Evolutionary conservation across 2,329 filamentous ascomycete genomes (phyloP).

Genomic region (Epicoccum sorghinum): DNA sequence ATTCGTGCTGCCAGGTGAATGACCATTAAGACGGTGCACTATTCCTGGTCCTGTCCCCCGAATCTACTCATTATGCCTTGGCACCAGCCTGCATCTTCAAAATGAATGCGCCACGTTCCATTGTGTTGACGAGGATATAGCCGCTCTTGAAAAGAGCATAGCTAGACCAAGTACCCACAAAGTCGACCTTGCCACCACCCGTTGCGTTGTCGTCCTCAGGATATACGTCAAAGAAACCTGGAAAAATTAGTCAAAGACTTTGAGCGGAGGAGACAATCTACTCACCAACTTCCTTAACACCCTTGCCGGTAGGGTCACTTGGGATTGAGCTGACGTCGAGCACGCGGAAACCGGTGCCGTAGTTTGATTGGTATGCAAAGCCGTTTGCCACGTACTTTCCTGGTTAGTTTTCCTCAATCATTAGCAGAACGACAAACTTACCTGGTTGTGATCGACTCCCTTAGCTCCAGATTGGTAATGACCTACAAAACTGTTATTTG

Average conservation of each 20-base stretch:
- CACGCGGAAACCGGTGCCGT: slow-evolving; percentile 51
- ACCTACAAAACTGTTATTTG: neutral
- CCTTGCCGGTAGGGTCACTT: slow-evolving; percentile 47
- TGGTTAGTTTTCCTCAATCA: too few relatives aligned
- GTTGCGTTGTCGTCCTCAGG: slow-evolving; percentile 50
- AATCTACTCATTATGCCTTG: slow-evolving; percentile 7
- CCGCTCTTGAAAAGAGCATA: slow-evolving; percentile 51
- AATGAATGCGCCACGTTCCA: slow-evolving; percentile 49
- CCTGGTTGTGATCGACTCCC: slow-evolving; percentile 49
- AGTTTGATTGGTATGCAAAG: slow-evolving; percentile 53
- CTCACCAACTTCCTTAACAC: slow-evolving; percentile 47
- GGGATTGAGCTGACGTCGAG: slow-evolving; percentile 52
- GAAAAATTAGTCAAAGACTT: neutral
- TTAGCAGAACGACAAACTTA: neutral
- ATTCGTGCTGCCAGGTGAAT: too few relatives aligned
- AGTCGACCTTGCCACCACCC: slow-evolving; percentile 49
- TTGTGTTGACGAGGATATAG: slow-evolving; percentile 49
- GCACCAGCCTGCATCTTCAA: slow-evolving; percentile 42
- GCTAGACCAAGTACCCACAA: slow-evolving; percentile 53
- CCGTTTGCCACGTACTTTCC: slow-evolving; percentile 54
- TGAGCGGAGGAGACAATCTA: too few relatives aligned
- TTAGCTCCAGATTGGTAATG: slow-evolving; percentile 49
- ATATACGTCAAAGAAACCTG: slow-evolving; percentile 43
- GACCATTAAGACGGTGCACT: too few relatives aligned
- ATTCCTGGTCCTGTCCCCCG: too few relatives aligned